Evolutionary conservation across 2,329 filamentous ascomycete genomes (phyloP), one percentile per base, ranked within the genome.

Genomic region (Diplodia intermedia): DNA sequence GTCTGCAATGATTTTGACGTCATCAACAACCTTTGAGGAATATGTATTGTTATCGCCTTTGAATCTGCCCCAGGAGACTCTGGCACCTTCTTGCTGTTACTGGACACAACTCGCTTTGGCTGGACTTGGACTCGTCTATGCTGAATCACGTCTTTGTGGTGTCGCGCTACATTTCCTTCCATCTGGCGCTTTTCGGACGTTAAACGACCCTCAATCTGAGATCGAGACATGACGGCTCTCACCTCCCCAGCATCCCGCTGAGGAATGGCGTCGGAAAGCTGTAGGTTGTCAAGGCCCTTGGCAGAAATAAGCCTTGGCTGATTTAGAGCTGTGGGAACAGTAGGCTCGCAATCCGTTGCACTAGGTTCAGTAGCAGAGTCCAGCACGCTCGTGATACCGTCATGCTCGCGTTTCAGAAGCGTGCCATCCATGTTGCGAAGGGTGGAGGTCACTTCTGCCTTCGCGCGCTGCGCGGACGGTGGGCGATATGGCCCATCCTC

Each of bases 21-120:
- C 5, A 29, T 31, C 23, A 68, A 29, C 38, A 56, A n/a, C 5
- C 71, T 66, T 14, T 65, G 65, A 52, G 75, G 70, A 20, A 73
- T 75, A 66, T 79, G 79, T 66, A 70, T 76, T 69, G 75, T 85
- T 71, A 75, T 79, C 8, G 79, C 79, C 49, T 72, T 77, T 6
- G 80, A 82, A 5, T 76, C 76, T 54, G 76, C 77, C 49, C 73
- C 71, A 31, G 80, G 80, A 23, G 78, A 81, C 73, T 70, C 80
- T 77, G 74, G 82, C 72, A 75, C 73, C 71, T 69, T 80, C 76
- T 75, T 84, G 50, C 72, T 78, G 63, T 82, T 82, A 71, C 80
- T 81, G 1, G 79, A 81, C 12, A 81, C 69, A 14, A 78, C 71
- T 8, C 7, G 12, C 47, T 52, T 62, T 15, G 18, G 18, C 11